These are phyloP conservation scores for Mortierella alpina DNA, from an alignment of 192 early-diverging fungal species.

Conservation along the genomic window DNA sequence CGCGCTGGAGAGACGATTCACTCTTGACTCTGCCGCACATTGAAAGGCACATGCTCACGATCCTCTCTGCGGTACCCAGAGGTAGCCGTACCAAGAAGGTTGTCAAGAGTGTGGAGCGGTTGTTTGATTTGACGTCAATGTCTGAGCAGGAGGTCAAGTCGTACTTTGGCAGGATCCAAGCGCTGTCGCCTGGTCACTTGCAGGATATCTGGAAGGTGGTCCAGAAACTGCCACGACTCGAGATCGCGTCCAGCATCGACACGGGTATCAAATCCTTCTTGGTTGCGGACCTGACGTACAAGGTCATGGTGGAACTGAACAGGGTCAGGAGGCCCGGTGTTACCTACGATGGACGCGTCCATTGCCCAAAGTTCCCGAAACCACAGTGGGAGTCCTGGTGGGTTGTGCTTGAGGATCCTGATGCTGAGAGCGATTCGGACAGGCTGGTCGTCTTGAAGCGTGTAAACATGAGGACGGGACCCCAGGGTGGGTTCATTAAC, in stretches of 20 bases:
- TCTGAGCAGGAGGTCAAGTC: constrained; percentile 41
- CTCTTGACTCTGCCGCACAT: constrained; percentile 76
- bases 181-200: constrained; percentile 18
- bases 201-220: constrained; percentile 61
- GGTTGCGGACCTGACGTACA: constrained; percentile 34
- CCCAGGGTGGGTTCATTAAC: constrained; percentile 54
- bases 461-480: constrained; percentile 71
- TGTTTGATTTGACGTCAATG: constrained; percentile 56
- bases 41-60: constrained; percentile 49
- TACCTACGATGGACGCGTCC: constrained; percentile 67
- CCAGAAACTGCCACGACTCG: constrained; percentile 56
- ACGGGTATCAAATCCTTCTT: constrained; percentile 61
- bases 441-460: constrained; percentile 87
- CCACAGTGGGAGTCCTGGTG: constrained; percentile 96
- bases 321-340: constrained; percentile 15
- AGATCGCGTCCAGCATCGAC: constrained; percentile 56
- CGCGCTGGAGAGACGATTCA: constrained; percentile 82
- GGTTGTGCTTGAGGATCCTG: constrained; percentile 80
- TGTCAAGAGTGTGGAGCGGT: constrained; percentile 22
- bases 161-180: constrained; percentile 24
- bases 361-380: constrained; percentile 90
- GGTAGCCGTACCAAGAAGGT: not conserved
- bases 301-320: constrained; percentile 27
- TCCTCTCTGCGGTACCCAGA: constrained; percentile 24
- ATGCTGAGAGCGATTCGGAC: constrained; percentile 36